Base-by-base conservation (phyloP, 441 rosid species). In the Pelargonium australe region DNA sequence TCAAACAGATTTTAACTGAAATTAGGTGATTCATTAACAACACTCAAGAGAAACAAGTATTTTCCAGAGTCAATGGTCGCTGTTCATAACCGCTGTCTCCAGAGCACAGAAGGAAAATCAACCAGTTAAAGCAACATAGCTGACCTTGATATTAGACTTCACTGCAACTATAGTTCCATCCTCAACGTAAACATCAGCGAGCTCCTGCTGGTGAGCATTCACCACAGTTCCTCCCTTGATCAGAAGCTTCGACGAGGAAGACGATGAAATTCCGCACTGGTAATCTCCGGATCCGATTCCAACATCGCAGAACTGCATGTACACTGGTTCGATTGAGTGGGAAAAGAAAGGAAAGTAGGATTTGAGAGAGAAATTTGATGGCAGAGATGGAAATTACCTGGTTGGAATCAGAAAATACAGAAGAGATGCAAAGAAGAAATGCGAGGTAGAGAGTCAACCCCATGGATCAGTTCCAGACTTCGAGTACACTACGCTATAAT, bases 211-310 rank as follows among this genome's bases (percentile, higher is more conserved):
- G 71, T 91, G 90, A 73, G 96, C 92, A 79, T 94, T 94, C 67
- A 91, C 95, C 57, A 94, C 96, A 4, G 84, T 91, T 73, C 97
- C 97, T 61, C 99, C 97, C 75, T 79, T 89, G 25, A 94, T 89
- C 85, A 94, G 73, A 64, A 94, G 77, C 85, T 88, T 94, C 4
- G 93, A 72, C 14, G 90, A 81, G 10, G 78, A 78, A 5, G 81
- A 72, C 0, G 78, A 23, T 7, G 85, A 67, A 75, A 72, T 14
- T 72, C 88, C 86, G 76, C 92, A 86, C 17, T 72, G 73, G 25
- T 70, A 51, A 65, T 73, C 88, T 67, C 79, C 84, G 75, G 80
- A 71, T 61, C 75, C 84, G 63, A 60, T 60, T 77, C 79, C 87
- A 75, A 73, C 88, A 69, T 83, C 87, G 75, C 92, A 89, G 51